Conservation (phyloP, 495 filamentous ascomycete genomes). For the Penicillium waksmanii region DNA sequence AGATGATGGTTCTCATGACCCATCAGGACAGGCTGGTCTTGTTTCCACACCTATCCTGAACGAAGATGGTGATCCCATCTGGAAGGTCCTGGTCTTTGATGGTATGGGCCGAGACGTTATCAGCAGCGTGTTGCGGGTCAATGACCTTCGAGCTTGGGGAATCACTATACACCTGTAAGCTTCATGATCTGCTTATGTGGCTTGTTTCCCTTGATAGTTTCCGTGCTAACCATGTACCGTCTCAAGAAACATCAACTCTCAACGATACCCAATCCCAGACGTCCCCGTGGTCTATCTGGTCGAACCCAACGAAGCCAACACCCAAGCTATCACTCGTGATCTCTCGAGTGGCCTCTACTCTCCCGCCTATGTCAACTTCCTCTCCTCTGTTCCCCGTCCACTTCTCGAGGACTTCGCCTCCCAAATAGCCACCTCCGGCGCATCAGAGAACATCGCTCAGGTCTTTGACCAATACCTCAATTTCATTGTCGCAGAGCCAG, state of each 20-base stretch:
- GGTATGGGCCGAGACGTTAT: slow-evolving; percentile 76
- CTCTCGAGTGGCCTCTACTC: slow-evolving; percentile 87
- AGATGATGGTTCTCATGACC: slow-evolving; percentile 58
- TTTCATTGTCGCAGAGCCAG: slow-evolving; percentile 94
- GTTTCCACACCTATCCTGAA: slow-evolving; percentile 81
- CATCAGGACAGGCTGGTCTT: slow-evolving; percentile 57
- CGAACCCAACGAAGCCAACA: slow-evolving; percentile 81
- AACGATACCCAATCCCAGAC: slow-evolving; percentile 90
- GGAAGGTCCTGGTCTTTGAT: slow-evolving; percentile 74
- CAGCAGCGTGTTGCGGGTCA: slow-evolving; percentile 91
- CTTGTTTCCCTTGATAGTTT: neutral
- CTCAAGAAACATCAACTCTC: slow-evolving; percentile 76
- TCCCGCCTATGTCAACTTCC: slow-evolving; percentile 95
- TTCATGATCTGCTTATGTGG: neutral
- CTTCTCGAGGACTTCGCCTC: slow-evolving; percentile 95
- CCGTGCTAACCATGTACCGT: slow-evolving; percentile 12
- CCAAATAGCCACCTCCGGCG: slow-evolving; percentile 80
- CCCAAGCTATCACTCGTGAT: slow-evolving; percentile 83
- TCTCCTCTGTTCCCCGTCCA: slow-evolving; percentile 89
- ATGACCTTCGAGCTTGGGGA: slow-evolving; percentile 87
- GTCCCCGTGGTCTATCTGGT: slow-evolving; percentile 95
- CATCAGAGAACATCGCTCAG: slow-evolving; percentile 85
- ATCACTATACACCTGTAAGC: slow-evolving; percentile 93
- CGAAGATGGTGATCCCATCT: slow-evolving; percentile 81
- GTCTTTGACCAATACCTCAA: slow-evolving; percentile 98